Percentiles rank a stretch among this genome's conserved stretches.
phyloP scores from a whole-genome alignment of 805 yeast species.

The Kregervanrija fluxuum region DNA sequence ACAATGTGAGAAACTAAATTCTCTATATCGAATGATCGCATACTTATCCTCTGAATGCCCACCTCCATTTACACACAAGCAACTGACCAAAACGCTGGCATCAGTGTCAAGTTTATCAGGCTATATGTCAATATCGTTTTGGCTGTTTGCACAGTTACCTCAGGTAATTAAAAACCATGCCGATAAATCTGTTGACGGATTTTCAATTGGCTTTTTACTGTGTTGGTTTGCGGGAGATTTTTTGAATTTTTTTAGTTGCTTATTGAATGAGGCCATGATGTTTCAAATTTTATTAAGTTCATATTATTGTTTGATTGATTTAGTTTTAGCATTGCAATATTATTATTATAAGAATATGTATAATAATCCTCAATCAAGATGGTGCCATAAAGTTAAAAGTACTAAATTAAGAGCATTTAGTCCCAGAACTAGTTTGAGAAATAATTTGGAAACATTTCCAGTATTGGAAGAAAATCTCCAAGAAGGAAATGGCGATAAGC shows the following conservation, averaged over 20 bases:
- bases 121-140: conserved; percentile 41
- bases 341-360: conserved; percentile 41
- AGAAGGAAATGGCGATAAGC: too few relatives aligned
- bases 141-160: conserved; percentile 73
- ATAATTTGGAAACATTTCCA: conserved; percentile 9
- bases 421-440: conserved; percentile 19
- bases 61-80: not conserved
- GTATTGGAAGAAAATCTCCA: too few relatives aligned
- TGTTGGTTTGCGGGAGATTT: conserved; percentile 64
- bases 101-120: conserved; percentile 27
- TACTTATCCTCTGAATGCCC: too few relatives aligned
- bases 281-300: conserved; percentile 40
- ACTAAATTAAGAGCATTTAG: conserved; percentile 11
- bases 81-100: conserved; percentile 11
- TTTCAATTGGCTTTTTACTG: conserved; percentile 50
- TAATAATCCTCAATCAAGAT: conserved; percentile 26
- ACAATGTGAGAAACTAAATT: too few relatives aligned
- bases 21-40: too few relatives aligned
- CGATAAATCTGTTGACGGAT: conserved; percentile 58
- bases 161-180: conserved; percentile 56
- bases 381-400: conserved; percentile 17
- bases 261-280: conserved; percentile 40
- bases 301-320: conserved; percentile 43
- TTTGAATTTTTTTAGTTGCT: conserved; percentile 43
- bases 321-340: conserved; percentile 37